Percentiles rank a stretch among this genome's conserved stretches.
Evolutionary conservation across 2,329 filamentous ascomycete genomes (phyloP).

Genomic region (Blumeriella jaapii): DNA sequence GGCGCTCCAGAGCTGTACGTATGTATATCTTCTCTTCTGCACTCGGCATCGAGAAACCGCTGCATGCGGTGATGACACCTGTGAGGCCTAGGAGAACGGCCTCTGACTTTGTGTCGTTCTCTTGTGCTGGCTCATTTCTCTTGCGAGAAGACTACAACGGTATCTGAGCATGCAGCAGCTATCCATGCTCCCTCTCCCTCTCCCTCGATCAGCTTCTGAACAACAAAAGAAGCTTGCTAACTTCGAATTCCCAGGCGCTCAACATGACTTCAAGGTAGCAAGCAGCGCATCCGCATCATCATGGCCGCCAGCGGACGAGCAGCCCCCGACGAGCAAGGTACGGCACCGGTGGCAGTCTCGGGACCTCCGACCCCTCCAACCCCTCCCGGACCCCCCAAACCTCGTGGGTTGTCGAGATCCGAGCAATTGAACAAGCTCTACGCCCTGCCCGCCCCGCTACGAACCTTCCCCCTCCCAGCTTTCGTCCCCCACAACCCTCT

Average conservation of each 20-base stretch:
- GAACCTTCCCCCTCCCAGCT: slow-evolving; percentile 70
- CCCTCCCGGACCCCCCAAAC: slow-evolving; percentile 11
- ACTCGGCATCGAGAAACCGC: too few species aligned
- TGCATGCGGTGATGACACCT: slow-evolving; percentile 49
- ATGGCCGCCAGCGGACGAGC: slow-evolving; percentile 20
- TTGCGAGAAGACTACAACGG: slow-evolving; percentile 75
- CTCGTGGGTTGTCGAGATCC: slow-evolving; percentile 23
- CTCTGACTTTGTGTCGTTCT: slow-evolving; percentile 40
- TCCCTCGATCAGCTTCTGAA: too few species aligned
- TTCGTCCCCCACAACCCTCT: slow-evolving; percentile 90
- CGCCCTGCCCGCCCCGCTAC: slow-evolving; percentile 66
- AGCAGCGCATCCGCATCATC: slow-evolving; percentile 4
- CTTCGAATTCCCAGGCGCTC: slow-evolving; percentile 6
- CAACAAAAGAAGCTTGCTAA: slow-evolving; percentile 9
- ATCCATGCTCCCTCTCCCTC: too few species aligned
- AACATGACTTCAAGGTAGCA: slow-evolving; percentile 21
- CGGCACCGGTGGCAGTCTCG: slow-evolving; percentile 2
- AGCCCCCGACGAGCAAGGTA: slow-evolving; percentile 5
- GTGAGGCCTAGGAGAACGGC: slow-evolving; percentile 42
- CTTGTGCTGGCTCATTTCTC: slow-evolving; percentile 55
- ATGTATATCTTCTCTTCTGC: too few species aligned
- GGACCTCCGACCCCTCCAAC: slow-evolving; percentile 5
- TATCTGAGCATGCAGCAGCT: slow-evolving; percentile 63
- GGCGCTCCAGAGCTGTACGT: too few species aligned
- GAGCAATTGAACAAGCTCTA: slow-evolving; percentile 61